Evolutionary conservation across 2,329 filamentous ascomycete genomes (phyloP).

Genomic region (Ophiostoma tasmaniense): DNA sequence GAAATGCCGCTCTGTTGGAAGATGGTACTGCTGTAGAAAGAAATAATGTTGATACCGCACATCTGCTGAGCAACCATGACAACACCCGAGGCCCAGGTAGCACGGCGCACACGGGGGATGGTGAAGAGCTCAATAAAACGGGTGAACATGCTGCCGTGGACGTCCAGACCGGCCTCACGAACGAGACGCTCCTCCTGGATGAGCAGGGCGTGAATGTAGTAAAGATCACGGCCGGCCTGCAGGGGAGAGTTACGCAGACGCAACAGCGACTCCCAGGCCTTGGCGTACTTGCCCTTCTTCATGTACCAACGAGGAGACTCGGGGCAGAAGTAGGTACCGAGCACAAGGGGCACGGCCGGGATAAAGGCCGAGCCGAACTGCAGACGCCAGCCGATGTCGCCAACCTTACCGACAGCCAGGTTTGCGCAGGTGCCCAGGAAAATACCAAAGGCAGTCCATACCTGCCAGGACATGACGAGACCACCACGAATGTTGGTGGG

Average conservation of each 20-base stretch:
- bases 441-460: conserved; percentile 41
- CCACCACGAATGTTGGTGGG: conserved; percentile 63
- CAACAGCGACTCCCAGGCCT: conserved; percentile 50
- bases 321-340: conserved; percentile 57
- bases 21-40: conserved; percentile 63
- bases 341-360: conserved; percentile 46
- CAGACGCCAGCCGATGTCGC: conserved; percentile 53
- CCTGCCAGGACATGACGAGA: conserved; percentile 71
- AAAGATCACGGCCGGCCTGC: conserved; percentile 53
- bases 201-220: conserved; percentile 57
- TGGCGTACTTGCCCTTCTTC: conserved; percentile 53
- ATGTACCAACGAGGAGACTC: conserved; percentile 59
- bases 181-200: conserved; percentile 48
- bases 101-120: conserved; percentile 59
- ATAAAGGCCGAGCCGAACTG: conserved; percentile 58
- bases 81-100: conserved; percentile 65
- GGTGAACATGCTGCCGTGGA: conserved; percentile 47
- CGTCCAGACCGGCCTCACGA: conserved; percentile 17
- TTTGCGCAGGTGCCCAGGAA: conserved; percentile 60
- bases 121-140: conserved; percentile 60
- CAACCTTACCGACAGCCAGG: conserved; percentile 51
- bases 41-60: conserved; percentile 60
- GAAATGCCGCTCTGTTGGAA: conserved; percentile 50
- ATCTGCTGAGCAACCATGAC: conserved; percentile 76
- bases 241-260: conserved; percentile 46